A percentile compares a stretch with the other conserved stretches of the same genome.
Conservation (phyloP, 768 basidiomycete species). For the Gautieria morchelliformis region DNA sequence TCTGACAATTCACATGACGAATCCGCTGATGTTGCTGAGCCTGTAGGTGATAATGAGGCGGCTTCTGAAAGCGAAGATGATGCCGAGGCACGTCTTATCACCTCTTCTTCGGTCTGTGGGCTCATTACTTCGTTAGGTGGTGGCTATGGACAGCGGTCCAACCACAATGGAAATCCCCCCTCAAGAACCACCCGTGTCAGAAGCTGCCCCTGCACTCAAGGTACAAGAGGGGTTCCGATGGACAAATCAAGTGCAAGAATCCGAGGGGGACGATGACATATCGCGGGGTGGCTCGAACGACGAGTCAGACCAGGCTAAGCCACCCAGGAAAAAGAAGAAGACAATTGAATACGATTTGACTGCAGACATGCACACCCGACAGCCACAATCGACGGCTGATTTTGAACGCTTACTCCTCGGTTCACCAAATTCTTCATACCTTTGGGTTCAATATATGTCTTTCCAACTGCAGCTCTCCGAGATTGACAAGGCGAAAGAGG, state of each 20-base stretch:
- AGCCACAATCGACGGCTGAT: conserved; percentile 86
- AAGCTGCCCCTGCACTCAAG: conserved; percentile 18
- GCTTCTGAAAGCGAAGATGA: conserved; percentile 20
- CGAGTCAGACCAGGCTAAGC: conserved; percentile 41
- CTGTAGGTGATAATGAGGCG: conserved; percentile 15
- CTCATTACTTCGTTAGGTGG: conserved; percentile 11
- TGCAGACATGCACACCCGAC: conserved; percentile 75
- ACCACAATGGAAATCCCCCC: background rate
- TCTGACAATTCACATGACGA: conserved; percentile 16
- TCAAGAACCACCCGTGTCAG: background rate
- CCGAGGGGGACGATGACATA: conserved; percentile 23
- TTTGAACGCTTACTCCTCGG: conserved; percentile 90
- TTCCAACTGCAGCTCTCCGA: conserved; percentile 97
- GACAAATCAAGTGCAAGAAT: conserved; percentile 34
- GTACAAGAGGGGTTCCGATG: conserved; percentile 50
- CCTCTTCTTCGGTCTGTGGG: background rate
- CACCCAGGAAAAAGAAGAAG: conserved; percentile 54
- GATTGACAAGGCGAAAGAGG: conserved; percentile 85
- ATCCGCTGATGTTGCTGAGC: conserved; percentile 21
- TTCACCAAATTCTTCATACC: conserved; percentile 92
- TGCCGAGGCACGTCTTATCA: conserved; percentile 1
- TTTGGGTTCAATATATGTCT: conserved; percentile 99
- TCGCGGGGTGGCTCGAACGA: conserved; percentile 38
- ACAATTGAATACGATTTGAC: conserved; percentile 75
- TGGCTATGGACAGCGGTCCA: conserved; percentile 17